Evolutionary conservation across 2,329 filamentous ascomycete species (phyloP).

Genomic region (Cladosporium sp.): DNA sequence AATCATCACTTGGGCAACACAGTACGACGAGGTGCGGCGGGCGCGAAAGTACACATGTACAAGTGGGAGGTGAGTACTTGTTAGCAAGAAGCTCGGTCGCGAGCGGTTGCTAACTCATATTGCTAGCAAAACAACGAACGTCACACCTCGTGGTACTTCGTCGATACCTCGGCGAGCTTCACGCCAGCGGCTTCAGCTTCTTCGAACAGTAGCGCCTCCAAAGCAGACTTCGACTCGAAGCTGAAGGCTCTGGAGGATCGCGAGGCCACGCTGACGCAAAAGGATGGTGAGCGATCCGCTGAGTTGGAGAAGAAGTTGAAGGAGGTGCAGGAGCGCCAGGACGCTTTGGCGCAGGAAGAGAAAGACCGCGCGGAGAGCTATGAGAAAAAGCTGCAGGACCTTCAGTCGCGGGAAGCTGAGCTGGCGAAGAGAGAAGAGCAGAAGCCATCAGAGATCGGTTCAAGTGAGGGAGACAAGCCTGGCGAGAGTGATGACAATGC

Average conservation of each 20-base stretch:
- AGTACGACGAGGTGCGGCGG: slow-evolving; percentile 3
- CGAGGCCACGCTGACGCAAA: slow-evolving; percentile 3
- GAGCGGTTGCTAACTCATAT: background rate
- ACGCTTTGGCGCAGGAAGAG: slow-evolving; percentile 7
- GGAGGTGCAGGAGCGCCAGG: slow-evolving; percentile 10
- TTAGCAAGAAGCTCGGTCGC: background rate
- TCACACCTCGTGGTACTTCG: slow-evolving; percentile 17
- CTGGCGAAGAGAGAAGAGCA: slow-evolving; percentile 16
- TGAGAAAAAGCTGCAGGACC: slow-evolving; percentile 19
- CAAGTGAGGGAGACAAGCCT: background rate
- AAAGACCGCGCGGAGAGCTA: slow-evolving; percentile 7
- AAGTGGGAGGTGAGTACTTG: slow-evolving; percentile 15
- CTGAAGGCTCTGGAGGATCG: slow-evolving; percentile 20
- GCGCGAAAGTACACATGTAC: slow-evolving; percentile 15
- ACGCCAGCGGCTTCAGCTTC: background rate
- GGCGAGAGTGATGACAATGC: background rate
- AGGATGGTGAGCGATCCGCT: background rate
- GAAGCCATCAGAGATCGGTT: background rate
- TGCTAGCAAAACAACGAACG: slow-evolving; percentile 7
- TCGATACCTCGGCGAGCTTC: slow-evolving; percentile 11
- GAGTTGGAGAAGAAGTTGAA: slow-evolving; percentile 7
- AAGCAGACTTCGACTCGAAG: slow-evolving; percentile 13
- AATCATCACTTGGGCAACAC: slow-evolving; percentile 7
- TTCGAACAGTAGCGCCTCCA: background rate
- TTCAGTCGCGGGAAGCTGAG: slow-evolving; percentile 14